Conservation (phyloP, 1,139 yeast genomes). For the Scheffersomyces titani region DNA sequence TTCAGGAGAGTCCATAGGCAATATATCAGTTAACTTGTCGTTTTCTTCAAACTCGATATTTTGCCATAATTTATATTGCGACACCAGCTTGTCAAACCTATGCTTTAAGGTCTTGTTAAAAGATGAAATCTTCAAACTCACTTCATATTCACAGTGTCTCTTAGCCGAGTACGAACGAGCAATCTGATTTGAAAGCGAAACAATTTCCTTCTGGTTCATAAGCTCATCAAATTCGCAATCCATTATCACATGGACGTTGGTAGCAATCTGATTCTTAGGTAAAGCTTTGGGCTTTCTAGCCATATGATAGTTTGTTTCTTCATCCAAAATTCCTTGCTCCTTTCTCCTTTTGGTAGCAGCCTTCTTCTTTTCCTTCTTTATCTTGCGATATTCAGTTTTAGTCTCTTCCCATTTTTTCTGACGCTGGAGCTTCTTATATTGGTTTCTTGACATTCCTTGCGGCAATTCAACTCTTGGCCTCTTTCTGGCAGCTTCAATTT, state of each 20-base stretch:
- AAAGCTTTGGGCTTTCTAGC: constrained; percentile 29
- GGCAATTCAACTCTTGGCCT: constrained; percentile 46
- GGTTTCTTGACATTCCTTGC: constrained; percentile 82
- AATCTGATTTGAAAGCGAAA: constrained; percentile 77
- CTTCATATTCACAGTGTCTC: constrained; percentile 59
- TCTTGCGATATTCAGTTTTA: constrained; percentile 56
- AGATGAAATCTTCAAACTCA: constrained; percentile 62
- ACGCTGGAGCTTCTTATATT: constrained; percentile 74
- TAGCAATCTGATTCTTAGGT: constrained; percentile 42
- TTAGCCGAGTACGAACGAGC: constrained; percentile 81
- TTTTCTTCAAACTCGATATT: constrained; percentile 52
- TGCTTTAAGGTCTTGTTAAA: constrained; percentile 65
- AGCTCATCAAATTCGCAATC: constrained; percentile 91
- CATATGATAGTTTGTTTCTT: constrained; percentile 23
- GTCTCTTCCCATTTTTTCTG: constrained; percentile 62
- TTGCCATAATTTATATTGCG: constrained; percentile 66
- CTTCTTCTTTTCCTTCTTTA: constrained; percentile 57
- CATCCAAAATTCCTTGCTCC: constrained; percentile 18
- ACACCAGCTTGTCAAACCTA: constrained; percentile 67
- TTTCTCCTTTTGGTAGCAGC: constrained; percentile 35
- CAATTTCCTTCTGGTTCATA: constrained; percentile 80
- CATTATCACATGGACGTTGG: constrained; percentile 58
- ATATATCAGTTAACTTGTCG: constrained; percentile 42
- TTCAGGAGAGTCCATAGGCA: constrained; percentile 31
- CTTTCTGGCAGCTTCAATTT: constrained; percentile 14